Conservation (phyloP, 106 monocot genomes). For the Apostasia ramifera region DNA sequence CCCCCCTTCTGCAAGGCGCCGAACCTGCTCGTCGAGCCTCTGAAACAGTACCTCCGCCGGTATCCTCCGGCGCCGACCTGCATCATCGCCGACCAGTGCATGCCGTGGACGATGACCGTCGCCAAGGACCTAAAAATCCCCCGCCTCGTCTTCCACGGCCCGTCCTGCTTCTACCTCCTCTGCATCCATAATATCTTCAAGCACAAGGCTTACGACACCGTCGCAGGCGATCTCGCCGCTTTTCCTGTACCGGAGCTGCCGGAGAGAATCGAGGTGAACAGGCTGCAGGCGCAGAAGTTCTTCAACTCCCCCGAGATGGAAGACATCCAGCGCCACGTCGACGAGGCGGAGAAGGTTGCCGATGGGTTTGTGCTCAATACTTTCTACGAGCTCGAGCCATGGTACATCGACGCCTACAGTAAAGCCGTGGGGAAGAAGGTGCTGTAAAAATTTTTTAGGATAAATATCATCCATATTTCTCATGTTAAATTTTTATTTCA, state of each 20-base stretch:
- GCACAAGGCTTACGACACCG: not conserved
- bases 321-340: not conserved
- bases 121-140: constrained; percentile 29
- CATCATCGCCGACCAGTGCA: constrained; percentile 22
- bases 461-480: too few species aligned
- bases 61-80: constrained; percentile 10
- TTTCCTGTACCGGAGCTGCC: constrained; percentile 17
- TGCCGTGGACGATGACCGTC: constrained; percentile 19
- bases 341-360: not conserved
- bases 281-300: not conserved
- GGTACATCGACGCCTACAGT: not conserved
- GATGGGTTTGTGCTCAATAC: not conserved
- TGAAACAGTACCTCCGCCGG: constrained; percentile 3
- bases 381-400: not conserved
- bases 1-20: constrained; percentile 9
- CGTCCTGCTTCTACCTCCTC: constrained; percentile 26
- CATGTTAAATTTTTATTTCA: too few species aligned
- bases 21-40: not conserved
- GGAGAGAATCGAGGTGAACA: constrained; percentile 8
- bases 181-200: not conserved
- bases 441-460: too few species aligned
- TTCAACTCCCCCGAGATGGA: not conserved
- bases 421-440: not conserved
- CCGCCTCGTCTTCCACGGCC: constrained; percentile 33
- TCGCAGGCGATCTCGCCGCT: constrained; percentile 1